These are phyloP conservation scores for Candida buenavistaensis DNA, from an alignment of 1,139 yeast genomes.

Conservation along the genomic window DNA sequence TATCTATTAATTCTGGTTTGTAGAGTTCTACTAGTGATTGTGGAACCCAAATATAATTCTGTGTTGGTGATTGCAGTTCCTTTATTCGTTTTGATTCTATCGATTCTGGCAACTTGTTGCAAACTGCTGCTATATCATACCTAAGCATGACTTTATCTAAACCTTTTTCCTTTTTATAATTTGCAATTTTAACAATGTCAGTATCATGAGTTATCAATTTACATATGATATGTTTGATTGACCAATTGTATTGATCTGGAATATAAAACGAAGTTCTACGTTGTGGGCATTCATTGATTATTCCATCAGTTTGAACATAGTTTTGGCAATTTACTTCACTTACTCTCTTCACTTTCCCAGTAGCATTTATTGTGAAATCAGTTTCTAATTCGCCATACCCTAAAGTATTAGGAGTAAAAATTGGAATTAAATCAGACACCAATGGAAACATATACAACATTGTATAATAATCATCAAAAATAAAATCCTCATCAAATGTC, in stretches of 20 bases:
- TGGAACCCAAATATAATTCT: conserved; percentile 19
- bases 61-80: conserved; percentile 4
- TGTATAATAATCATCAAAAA: conserved; percentile 23
- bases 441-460: conserved; percentile 29
- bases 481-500: conserved; percentile 15
- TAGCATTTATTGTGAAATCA: conserved; percentile 3
- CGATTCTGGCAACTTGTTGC: conserved; percentile 9
- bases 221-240: conserved; percentile 9
- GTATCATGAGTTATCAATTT: conserved; percentile 7
- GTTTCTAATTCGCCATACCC: conserved; percentile 22
- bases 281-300: conserved; percentile 1
- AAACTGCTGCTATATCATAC: conserved; percentile 9
- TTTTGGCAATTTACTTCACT: background rate
- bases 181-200: conserved; percentile 6
- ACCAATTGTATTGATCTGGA: conserved; percentile 6
- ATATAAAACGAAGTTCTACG: conserved; percentile 1
- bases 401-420: conserved; percentile 21
- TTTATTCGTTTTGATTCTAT: conserved; percentile 8
- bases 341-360: background rate
- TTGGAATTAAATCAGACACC: conserved; percentile 17
- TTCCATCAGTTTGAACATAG: conserved; percentile 1
- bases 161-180: conserved; percentile 11
- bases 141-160: conserved; percentile 13
- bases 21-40: conserved; percentile 13
- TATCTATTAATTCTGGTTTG: conserved; percentile 11